Base-by-base conservation (phyloP, 352 stramenopile genomes). In the Globisporangium lucens region DNA sequence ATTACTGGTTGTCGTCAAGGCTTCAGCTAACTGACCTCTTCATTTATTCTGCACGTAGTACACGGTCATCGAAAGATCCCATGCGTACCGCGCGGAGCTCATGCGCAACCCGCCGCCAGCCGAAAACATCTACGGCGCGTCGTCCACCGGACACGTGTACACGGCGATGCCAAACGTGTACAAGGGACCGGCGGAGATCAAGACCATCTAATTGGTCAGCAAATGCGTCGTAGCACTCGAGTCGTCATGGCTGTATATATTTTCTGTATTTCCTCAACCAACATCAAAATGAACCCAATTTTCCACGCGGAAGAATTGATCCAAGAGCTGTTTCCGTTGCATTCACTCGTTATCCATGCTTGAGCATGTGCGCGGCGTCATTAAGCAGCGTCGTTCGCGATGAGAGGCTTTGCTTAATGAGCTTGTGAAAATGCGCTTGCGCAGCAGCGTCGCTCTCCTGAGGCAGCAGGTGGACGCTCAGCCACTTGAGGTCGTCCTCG, bases 51-150 rank as follows among this genome's bases (percentile, higher is more conserved):
- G 36, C 36, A 35, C 53, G 9, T 41, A 89, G 78, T 94, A 92
- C 68, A 76, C 88, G 56, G 86, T 84, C 3, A 85, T 94, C 38
- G 81, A 93, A 62, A 75, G 84, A 47, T 91, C 86, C 52, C 73
- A 93, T 61, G 81, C 86, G 9, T 94, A 92, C 67, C 82, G 86
- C 33, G 86, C 86, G 2, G 86, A 94, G 73, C 80, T 94, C 22
- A 93, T 91, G 84, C 83, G 86, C 68, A 94, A 92, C 73, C 86
- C 86, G 0, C 86, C 84, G 7, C 83, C 82, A 3, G 78, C 83
- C 2, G 86, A 93, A 72, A 93, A 93, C 65, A 77, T 93, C 36
- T 93, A 93, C 64, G 78, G 78, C 51, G 69, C 56, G 17, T 80
- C 73, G 35, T 68, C 77, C n/a, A 75, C 52, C 20, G 76, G 78